These are phyloP conservation scores for Lactarius psammicola DNA, from an alignment of 768 basidiomycete species.

Conservation along the genomic window DNA sequence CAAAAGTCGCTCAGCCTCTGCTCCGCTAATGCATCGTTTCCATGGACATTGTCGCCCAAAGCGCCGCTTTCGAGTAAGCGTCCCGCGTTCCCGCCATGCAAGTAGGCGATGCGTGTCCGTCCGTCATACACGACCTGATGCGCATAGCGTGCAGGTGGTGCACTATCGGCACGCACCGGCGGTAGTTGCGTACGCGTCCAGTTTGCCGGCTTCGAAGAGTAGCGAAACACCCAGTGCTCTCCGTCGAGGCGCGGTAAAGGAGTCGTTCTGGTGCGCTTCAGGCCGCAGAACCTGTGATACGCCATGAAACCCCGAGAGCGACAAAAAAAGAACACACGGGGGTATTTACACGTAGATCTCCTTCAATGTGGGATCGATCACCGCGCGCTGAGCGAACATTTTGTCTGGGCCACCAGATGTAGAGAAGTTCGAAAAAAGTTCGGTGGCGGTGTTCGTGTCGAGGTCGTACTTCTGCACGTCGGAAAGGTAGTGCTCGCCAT, in stretches of 20 bases:
- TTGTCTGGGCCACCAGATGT: slow-evolving; percentile 63
- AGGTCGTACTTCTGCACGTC: slow-evolving; percentile 79
- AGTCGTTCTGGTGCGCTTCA: slow-evolving; percentile 45
- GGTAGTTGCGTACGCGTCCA: slow-evolving; percentile 46
- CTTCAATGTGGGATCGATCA: slow-evolving; percentile 56
- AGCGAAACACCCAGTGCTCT: slow-evolving; percentile 69
- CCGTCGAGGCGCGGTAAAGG: slow-evolving; percentile 46
- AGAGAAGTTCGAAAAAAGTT: slow-evolving; percentile 63
- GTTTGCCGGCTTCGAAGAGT: slow-evolving; percentile 54
- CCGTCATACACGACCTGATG: slow-evolving; percentile 77
- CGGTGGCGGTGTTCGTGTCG: slow-evolving; percentile 51
- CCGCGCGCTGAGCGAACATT: slow-evolving; percentile 72
- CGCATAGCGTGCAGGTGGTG: slow-evolving; percentile 65
- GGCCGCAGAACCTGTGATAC: slow-evolving; percentile 55
- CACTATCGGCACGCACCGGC: background rate
- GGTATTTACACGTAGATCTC: slow-evolving; percentile 71
- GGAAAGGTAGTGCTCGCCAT: slow-evolving; percentile 56
- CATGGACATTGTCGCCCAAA: slow-evolving; percentile 25
- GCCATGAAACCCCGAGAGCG: background rate
- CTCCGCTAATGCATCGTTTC: slow-evolving; percentile 23
- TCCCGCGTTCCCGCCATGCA: slow-evolving; percentile 80
- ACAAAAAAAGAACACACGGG: slow-evolving; percentile 4
- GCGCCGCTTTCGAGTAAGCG: slow-evolving; percentile 31
- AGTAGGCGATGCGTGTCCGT: slow-evolving; percentile 51
- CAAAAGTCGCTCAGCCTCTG: slow-evolving; percentile 71